These are phyloP conservation scores for Aquilaria sinensis DNA, from an alignment of 345 rosid species.

Conservation along the genomic window DNA sequence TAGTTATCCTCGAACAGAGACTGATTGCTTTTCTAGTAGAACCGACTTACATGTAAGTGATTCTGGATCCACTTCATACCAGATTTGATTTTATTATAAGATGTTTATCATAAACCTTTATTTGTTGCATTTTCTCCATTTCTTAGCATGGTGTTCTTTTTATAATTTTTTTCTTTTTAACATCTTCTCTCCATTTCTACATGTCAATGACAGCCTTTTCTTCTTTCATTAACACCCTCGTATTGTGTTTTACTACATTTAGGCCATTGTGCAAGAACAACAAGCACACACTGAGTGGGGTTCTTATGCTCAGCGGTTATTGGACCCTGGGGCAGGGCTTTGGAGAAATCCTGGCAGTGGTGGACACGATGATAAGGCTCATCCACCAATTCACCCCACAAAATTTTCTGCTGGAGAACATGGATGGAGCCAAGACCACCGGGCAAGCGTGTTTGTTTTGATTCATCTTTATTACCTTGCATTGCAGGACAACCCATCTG, in stretches of 20 bases:
- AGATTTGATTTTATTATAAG: too few relatives aligned
- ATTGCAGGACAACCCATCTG: too few relatives aligned
- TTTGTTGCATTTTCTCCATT: too few relatives aligned
- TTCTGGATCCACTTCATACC: conserved; percentile 17
- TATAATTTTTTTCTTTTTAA: too few relatives aligned
- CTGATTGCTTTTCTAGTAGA: conserved; percentile 77
- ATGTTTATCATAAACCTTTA: too few relatives aligned
- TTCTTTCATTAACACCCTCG: background rate
- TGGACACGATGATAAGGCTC: conserved; percentile 99
- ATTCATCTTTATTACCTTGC: background rate
- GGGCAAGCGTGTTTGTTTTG: conserved; percentile 34
- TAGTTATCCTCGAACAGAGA: conserved; percentile 99
- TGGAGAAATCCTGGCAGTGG: conserved; percentile 97
- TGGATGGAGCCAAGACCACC: conserved; percentile 88
- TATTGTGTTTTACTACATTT: conserved; percentile 19
- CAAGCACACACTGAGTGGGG: conserved; percentile 90
- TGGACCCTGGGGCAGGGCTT: conserved; percentile 68
- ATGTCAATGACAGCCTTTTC: background rate
- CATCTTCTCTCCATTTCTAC: too few relatives aligned
- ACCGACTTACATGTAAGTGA: conserved; percentile 88
- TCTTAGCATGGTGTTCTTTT: too few relatives aligned
- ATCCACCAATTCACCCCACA: conserved; percentile 98
- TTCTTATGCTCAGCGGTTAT: conserved; percentile 69
- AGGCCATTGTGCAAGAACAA: conserved; percentile 88
- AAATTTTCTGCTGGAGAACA: conserved; percentile 84